These are phyloP conservation scores for Geotrichum restrictum DNA, from an alignment of 1,139 yeast species.

Conservation along the genomic window DNA sequence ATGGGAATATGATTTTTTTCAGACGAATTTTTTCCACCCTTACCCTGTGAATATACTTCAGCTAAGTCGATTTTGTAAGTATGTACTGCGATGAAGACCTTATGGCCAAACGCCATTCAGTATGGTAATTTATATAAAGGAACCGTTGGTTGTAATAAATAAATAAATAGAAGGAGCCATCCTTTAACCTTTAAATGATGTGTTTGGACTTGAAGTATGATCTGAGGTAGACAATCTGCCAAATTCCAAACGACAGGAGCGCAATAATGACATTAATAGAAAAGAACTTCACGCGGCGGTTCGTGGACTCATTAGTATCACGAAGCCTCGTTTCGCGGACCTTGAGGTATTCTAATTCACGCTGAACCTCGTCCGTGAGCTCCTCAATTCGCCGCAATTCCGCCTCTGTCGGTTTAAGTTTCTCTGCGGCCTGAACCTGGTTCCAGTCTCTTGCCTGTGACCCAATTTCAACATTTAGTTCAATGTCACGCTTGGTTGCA, in stretches of 20 bases:
- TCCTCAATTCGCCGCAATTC: constrained; percentile 81
- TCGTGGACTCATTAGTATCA: constrained; percentile 94
- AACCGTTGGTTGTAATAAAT: too few relatives aligned
- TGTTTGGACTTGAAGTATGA: constrained; percentile 92
- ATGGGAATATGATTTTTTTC: too few relatives aligned
- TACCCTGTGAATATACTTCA: background rate
- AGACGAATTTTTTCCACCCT: constrained; percentile 6
- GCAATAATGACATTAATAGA: constrained; percentile 64
- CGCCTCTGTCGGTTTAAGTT: constrained; percentile 86
- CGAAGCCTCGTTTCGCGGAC: constrained; percentile 86
- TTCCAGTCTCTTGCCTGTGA: constrained; percentile 98
- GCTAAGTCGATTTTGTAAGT: too few relatives aligned
- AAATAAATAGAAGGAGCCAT: background rate
- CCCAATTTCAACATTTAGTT: constrained; percentile 90
- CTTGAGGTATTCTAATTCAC: constrained; percentile 77
- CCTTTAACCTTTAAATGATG: constrained; percentile 54
- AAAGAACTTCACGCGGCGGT: constrained; percentile 74
- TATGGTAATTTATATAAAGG: too few relatives aligned
- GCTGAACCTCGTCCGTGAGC: constrained; percentile 70
- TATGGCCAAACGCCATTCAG: too few relatives aligned
- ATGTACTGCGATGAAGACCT: too few relatives aligned
- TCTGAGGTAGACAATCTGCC: constrained; percentile 91
- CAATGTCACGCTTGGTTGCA: constrained; percentile 50
- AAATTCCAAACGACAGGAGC: constrained; percentile 73
- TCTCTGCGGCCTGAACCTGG: constrained; percentile 86